These are phyloP conservation scores for Sanguinoderma infundibulare DNA, from an alignment of 1,284 basidiomycete species.

Conservation along the genomic window DNA sequence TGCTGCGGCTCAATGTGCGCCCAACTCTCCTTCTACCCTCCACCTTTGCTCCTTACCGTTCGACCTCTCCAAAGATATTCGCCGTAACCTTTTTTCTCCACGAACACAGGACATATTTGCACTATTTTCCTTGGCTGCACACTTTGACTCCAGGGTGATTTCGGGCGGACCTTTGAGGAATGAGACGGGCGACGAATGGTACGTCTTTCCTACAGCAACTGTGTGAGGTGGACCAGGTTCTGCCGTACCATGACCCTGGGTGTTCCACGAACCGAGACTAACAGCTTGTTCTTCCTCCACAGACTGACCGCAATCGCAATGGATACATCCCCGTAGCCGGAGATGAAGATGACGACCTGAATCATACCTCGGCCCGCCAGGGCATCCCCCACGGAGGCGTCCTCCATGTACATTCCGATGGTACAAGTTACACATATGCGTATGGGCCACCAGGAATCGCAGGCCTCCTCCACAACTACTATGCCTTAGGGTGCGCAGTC, in stretches of 20 bases:
- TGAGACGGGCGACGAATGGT: constrained; percentile 2
- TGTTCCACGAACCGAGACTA: no score
- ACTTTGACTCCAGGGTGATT: no score
- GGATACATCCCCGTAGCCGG: constrained; percentile 20
- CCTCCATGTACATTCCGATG: constrained; percentile 34
- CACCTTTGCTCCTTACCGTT: not conserved
- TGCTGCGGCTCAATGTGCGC: not conserved
- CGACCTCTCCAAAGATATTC: not conserved
- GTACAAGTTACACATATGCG: constrained; percentile 56
- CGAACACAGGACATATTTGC: no score
- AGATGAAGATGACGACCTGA: constrained; percentile 3
- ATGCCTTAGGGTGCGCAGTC: constrained; percentile 63
- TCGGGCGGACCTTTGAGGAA: not conserved
- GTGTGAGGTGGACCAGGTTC: no score
- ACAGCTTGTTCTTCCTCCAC: not conserved
- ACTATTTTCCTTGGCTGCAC: no score
- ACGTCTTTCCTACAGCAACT: not conserved
- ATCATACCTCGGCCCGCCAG: not conserved
- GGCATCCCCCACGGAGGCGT: constrained; percentile 33
- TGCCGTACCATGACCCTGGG: no score
- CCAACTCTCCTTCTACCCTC: not conserved
- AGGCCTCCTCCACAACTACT: constrained; percentile 67
- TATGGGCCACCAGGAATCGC: constrained; percentile 69
- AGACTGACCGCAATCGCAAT: constrained; percentile 10
- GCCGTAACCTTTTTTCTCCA: no score